These are phyloP conservation scores for Anthostomella pinea DNA, from an alignment of 2,329 filamentous ascomycete species.

Conservation along the genomic window DNA sequence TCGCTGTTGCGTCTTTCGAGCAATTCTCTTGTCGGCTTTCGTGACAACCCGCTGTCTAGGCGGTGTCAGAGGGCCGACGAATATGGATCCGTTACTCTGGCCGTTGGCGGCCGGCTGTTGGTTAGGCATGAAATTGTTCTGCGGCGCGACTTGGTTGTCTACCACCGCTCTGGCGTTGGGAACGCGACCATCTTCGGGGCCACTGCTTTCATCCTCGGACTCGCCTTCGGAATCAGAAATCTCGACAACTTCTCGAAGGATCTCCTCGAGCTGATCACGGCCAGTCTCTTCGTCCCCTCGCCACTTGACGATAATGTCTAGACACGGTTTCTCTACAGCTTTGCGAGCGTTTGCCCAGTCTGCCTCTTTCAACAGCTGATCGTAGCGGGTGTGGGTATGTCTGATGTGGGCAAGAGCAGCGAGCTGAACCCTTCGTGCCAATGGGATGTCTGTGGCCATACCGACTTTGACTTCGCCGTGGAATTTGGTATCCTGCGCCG, in stretches of 20 bases:
- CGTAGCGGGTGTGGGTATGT: slow-evolving; percentile 65
- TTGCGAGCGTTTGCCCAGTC: slow-evolving; percentile 59
- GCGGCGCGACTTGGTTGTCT: slow-evolving; percentile 7
- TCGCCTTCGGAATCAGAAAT: slow-evolving; percentile 59
- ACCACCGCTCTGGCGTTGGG: slow-evolving; percentile 10
- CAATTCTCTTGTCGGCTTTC: slow-evolving; percentile 26
- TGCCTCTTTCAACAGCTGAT: slow-evolving; percentile 56
- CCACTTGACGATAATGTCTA: slow-evolving; percentile 68
- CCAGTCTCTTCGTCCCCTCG: slow-evolving; percentile 68
- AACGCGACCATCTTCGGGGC: slow-evolving; percentile 16
- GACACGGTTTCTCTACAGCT: slow-evolving; percentile 57
- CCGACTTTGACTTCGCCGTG: slow-evolving; percentile 57
- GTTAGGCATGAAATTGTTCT: slow-evolving; percentile 1
- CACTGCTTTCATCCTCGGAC: slow-evolving; percentile 32
- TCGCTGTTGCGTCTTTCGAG: slow-evolving; percentile 29
- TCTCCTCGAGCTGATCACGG: slow-evolving; percentile 65
- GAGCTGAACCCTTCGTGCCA: slow-evolving; percentile 62
- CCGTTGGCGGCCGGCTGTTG: slow-evolving; percentile 5
- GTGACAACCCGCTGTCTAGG: slow-evolving; percentile 22
- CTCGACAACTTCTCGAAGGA: slow-evolving; percentile 63
- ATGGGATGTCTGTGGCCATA: slow-evolving; percentile 51
- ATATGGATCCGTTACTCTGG: slow-evolving; percentile 9
- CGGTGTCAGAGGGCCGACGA: slow-evolving; percentile 16
- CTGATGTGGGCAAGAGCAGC: slow-evolving; percentile 65
- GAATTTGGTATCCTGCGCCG: slow-evolving; percentile 45